Base-by-base conservation (phyloP, 2,329 filamentous ascomycete genomes). In the Fusarium humuli region DNA sequence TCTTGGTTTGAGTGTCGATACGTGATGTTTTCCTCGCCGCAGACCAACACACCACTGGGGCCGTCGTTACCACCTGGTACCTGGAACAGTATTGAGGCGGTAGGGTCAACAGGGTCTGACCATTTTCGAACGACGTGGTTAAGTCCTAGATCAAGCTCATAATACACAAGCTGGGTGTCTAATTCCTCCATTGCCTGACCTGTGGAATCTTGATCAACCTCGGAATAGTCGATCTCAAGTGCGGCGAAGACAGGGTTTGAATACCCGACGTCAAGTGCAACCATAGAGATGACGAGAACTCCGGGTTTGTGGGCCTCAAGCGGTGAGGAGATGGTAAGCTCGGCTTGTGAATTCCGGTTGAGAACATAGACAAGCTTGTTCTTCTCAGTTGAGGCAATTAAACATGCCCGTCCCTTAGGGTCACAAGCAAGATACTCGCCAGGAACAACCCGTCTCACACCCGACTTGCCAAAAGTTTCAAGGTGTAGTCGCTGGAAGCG, bases 361-460 rank as follows among this genome's bases (percentile, higher is more conserved):
- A 99, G 86, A 76, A 99, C 95, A 82, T 99, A 99, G 73, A 99
- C 96, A 60, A 99, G 91, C 84, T 99, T 99, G 84, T 98, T 99
- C 87, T 99, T 99, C 83, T 99, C 97, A 58, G 95, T 87, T 7
- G 94, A 95, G 12, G 96, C 94, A 67, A 98, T 93, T 78, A 99
- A 87, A 78, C 95, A 97, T 58, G 97, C 97, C 83, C 96, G 90
- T 59, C 96, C 96, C 81, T 97, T 97, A 29, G 96, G 96, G 77
- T 99, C 96, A 55, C 94, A 93, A 9, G 95, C 96, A 29, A 99
- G 88, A 77, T 98, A 99, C 80, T 99, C 94, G 65, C 97, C 96
- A 4, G 97, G 96, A 46, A 99, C 89, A 40, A 98, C 95, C 75
- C 96, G 91, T 61, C 97, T 91, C 56, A 98, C 89, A 40, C 96